A percentile compares a stretch with the other conserved stretches of the same genome.
phyloP scores from a whole-genome alignment of 1,284 basidiomycete species.

The Coniophora puteana region DNA sequence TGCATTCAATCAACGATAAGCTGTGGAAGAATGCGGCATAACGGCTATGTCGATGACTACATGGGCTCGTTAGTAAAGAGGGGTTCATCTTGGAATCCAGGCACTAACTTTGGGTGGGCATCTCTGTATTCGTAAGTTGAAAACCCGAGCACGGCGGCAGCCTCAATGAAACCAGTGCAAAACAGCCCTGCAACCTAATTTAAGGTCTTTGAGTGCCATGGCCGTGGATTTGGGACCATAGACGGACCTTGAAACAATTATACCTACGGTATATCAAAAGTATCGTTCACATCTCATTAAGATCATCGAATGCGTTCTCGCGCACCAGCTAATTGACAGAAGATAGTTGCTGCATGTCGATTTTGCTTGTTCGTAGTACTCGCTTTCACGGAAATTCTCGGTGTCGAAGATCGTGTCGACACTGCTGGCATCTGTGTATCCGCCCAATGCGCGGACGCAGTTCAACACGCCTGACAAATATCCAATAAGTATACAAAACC shows the following conservation, averaged over 20 bases:
- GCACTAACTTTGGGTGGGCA: constrained; percentile 56
- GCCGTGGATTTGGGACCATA: not conserved
- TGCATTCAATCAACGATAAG: constrained; percentile 53
- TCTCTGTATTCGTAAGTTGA: constrained; percentile 52
- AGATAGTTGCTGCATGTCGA: constrained; percentile 43
- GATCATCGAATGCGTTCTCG: constrained; percentile 3
- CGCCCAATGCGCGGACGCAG: constrained; percentile 59
- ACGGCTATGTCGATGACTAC: constrained; percentile 58
- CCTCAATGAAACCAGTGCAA: constrained; percentile 52
- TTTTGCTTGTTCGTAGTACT: constrained; percentile 43
- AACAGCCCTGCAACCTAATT: constrained; percentile 54
- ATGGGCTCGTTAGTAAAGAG: not conserved
- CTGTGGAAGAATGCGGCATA: constrained; percentile 67
- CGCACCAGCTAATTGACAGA: constrained; percentile 57
- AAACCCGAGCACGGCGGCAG: constrained; percentile 62
- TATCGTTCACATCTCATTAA: too few relatives aligned
- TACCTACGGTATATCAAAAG: constrained; percentile 39
- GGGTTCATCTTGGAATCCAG: not conserved
- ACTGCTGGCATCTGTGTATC: constrained; percentile 47
- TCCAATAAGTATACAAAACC: constrained; percentile 5
- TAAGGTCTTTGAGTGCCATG: too few relatives aligned
- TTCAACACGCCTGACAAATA: constrained; percentile 45
- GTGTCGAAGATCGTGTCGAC: constrained; percentile 56
- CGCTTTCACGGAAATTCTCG: constrained; percentile 52
- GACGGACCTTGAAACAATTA: constrained; percentile 55